Evolutionary conservation across 441 rosid species (phyloP).

Genomic region (Gossypium schwendimanii): DNA sequence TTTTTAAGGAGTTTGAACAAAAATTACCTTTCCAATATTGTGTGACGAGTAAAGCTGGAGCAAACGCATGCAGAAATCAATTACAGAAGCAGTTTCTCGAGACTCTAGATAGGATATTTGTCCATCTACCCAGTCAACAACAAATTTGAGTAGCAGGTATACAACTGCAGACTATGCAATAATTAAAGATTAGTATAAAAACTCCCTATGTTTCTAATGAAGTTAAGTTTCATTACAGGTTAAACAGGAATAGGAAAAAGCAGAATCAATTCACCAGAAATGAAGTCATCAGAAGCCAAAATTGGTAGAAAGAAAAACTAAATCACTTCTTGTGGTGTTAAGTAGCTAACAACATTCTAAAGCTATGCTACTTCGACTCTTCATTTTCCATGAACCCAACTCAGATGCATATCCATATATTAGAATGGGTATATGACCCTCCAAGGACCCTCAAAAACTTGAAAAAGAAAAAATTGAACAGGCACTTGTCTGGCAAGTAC

Average conservation of each 20-base stretch:
- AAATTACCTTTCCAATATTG: constrained; percentile 88
- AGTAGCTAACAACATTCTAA: not conserved
- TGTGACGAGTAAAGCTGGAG: constrained; percentile 91
- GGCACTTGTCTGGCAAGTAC: not conserved
- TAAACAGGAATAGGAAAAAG: constrained; percentile 7
- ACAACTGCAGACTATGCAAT: constrained; percentile 82
- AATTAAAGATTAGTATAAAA: constrained; percentile 22
- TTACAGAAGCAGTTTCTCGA: constrained; percentile 62
- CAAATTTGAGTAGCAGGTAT: constrained; percentile 83
- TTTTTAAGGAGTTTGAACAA: not conserved
- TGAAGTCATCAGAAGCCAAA: not conserved
- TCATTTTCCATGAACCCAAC: not conserved
- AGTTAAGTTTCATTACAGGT: constrained; percentile 2
- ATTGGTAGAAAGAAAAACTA: not conserved
- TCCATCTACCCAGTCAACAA: constrained; percentile 95
- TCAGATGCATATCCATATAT: not conserved
- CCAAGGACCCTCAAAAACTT: not conserved
- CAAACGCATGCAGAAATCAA: constrained; percentile 88
- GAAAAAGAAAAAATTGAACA: not conserved
- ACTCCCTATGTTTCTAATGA: constrained; percentile 1
- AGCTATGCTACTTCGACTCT: not conserved
- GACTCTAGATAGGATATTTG: constrained; percentile 88
- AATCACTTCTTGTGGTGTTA: not conserved
- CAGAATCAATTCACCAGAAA: not conserved
- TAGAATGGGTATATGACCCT: not conserved